Evolutionary conservation across 139 green algal genomes (phyloP).

Genomic region (Nannochloris sp.): DNA sequence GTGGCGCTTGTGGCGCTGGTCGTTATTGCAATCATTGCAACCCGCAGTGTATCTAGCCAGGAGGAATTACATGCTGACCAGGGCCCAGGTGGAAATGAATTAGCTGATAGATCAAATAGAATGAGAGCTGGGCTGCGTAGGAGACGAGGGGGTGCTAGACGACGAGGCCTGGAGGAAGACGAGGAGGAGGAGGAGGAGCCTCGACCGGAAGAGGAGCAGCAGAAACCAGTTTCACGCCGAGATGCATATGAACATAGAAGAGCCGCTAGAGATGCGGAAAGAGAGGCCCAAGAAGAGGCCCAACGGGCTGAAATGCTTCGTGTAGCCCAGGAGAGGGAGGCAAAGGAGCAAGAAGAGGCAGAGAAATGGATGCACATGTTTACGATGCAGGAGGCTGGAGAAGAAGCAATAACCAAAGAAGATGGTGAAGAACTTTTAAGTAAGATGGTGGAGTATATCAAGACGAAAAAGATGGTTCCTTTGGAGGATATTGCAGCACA

Average conservation of each 20-base stretch:
- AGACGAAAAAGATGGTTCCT: constrained; percentile 66
- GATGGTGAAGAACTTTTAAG: constrained; percentile 39
- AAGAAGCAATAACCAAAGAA: constrained; percentile 32
- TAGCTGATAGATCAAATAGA: constrained; percentile 1
- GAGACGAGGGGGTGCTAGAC: constrained; percentile 1
- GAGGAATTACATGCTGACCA: too few species aligned
- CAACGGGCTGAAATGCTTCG: constrained; percentile 60
- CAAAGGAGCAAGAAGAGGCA: constrained; percentile 60
- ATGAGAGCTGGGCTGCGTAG: constrained; percentile 13
- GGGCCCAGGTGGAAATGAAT: not conserved
- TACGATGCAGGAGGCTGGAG: constrained; percentile 53
- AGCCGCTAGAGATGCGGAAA: constrained; percentile 42
- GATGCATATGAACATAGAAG: constrained; percentile 54
- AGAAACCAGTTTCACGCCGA: not conserved
- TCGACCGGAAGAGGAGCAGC: not conserved
- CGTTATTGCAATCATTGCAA: too few species aligned
- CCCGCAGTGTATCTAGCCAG: too few species aligned
- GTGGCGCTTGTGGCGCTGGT: too few species aligned
- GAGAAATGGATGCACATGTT: constrained; percentile 72
- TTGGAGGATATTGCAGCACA: constrained; percentile 80
- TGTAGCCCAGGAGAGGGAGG: constrained; percentile 43
- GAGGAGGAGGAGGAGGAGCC: constrained; percentile 3
- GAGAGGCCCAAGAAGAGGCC: constrained; percentile 52
- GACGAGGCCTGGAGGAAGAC: not conserved
- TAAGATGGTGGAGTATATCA: constrained; percentile 63